Evolutionary conservation across 257 asterid species (phyloP).

Genomic region (Apocynum venetum): DNA sequence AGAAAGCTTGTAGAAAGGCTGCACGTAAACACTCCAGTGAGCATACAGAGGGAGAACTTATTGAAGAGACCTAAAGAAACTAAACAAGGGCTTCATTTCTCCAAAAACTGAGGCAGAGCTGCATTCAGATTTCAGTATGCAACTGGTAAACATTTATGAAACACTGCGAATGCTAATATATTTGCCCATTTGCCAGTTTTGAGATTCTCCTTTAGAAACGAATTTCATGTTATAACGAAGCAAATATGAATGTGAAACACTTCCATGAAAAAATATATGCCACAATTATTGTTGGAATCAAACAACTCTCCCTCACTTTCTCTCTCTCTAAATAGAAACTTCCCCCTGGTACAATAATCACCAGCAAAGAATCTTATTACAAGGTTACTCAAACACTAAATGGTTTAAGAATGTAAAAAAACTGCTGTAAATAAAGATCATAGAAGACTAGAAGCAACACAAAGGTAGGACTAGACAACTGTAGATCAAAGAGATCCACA

Average conservation of each 20-base stretch:
- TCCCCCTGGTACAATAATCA: too few species aligned
- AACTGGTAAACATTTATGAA: neutral
- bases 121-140: too few species aligned
- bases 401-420: too few species aligned
- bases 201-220: neutral
- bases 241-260: neutral
- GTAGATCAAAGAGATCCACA: neutral
- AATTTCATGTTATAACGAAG: neutral
- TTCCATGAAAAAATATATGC: neutral
- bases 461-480: neutral
- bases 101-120: too few species aligned
- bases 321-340: too few species aligned
- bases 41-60: slow-evolving; percentile 8
- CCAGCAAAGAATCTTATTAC: too few species aligned
- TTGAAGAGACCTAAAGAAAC: slow-evolving; percentile 4
- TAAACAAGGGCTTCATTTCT: neutral
- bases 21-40: slow-evolving; percentile 31
- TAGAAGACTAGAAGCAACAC: too few species aligned
- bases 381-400: too few species aligned
- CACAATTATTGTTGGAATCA: too few species aligned
- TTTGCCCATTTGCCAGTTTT: neutral
- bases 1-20: slow-evolving; percentile 78
- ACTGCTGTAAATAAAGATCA: too few species aligned
- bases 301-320: too few species aligned
- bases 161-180: neutral